phyloP scores from a whole-genome alignment of 768 basidiomycete species.

The Termitomyces sp. region DNA sequence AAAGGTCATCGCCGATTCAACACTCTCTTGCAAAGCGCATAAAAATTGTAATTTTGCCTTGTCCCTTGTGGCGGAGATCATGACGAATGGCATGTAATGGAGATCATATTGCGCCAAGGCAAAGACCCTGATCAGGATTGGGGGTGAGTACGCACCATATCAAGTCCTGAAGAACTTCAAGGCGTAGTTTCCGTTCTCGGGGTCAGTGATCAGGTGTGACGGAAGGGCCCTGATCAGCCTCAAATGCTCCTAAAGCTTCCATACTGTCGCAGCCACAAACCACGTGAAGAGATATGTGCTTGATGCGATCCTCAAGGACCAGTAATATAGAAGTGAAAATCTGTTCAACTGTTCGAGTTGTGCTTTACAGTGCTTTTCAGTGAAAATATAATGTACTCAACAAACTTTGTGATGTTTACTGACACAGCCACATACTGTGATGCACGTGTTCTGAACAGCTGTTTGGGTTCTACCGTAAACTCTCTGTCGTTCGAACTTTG shows the following conservation, averaged over 20 bases:
- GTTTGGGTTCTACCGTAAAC: slow-evolving; percentile 13
- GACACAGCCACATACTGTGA: slow-evolving; percentile 6
- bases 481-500: slow-evolving; percentile 5
- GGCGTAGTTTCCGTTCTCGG: not conserved
- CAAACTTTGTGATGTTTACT: not conserved
- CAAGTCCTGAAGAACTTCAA: not conserved
- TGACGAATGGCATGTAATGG: not conserved
- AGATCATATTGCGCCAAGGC: not conserved
- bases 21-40: not conserved
- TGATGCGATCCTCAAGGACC: slow-evolving; percentile 4
- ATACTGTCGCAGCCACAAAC: not conserved
- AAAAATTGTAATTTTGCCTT: not conserved
- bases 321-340: not conserved
- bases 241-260: slow-evolving; percentile 1
- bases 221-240: slow-evolving; percentile 11
- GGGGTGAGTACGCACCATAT: not conserved
- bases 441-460: slow-evolving; percentile 7
- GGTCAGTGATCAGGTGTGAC: slow-evolving; percentile 5
- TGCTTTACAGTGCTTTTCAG: not conserved
- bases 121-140: not conserved
- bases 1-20: not conserved
- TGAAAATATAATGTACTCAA: not conserved
- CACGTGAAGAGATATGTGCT: slow-evolving; percentile 1
- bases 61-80: slow-evolving; percentile 2
- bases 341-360: not conserved